phyloP scores from a whole-genome alignment of 2,329 filamentous ascomycete species.

The Pseudonectria foliicola region DNA sequence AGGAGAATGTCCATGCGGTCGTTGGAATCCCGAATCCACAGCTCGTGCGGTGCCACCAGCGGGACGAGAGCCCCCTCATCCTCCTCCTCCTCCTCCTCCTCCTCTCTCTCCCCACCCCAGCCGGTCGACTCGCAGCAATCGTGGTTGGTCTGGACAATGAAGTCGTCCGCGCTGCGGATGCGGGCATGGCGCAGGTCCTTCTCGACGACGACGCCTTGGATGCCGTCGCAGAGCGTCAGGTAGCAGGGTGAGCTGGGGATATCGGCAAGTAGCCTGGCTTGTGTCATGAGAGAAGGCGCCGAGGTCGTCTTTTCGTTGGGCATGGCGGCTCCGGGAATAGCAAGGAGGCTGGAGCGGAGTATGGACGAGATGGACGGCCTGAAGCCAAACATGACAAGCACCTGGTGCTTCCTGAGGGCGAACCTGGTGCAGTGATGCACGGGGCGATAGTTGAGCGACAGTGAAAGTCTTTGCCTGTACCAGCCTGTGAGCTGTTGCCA shows the following conservation, averaged over 20 bases:
- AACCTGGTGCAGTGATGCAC: constrained; percentile 4
- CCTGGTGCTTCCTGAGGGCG: constrained; percentile 3
- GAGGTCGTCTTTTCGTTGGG: background rate
- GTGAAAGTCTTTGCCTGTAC: constrained; percentile 1
- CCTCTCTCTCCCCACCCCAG: background rate
- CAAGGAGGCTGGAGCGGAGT: constrained; percentile 2
- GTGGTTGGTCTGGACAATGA: constrained; percentile 52
- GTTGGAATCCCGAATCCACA: constrained; percentile 6
- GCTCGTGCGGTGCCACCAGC: constrained; percentile 2
- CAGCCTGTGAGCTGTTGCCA: background rate
- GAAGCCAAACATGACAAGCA: constrained; percentile 5
- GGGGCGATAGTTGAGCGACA: constrained; percentile 7
- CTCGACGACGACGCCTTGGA: constrained; percentile 5
- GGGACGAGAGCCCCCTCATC: no score
- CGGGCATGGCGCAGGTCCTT: constrained; percentile 25
- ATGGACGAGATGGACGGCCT: constrained; percentile 6
- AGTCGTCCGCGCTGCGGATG: constrained; percentile 37
- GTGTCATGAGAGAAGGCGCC: background rate
- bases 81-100: constrained; percentile 1
- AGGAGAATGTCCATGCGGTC: constrained; percentile 6
- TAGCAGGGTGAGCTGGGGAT: constrained; percentile 4
- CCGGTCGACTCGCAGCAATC: constrained; percentile 27
- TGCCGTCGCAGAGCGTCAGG: constrained; percentile 6
- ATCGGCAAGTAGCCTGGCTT: constrained; percentile 1
- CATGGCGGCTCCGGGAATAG: background rate